Base-by-base conservation (phyloP, 176 grass and related monocot species). In the Musa troglodytarum region DNA sequence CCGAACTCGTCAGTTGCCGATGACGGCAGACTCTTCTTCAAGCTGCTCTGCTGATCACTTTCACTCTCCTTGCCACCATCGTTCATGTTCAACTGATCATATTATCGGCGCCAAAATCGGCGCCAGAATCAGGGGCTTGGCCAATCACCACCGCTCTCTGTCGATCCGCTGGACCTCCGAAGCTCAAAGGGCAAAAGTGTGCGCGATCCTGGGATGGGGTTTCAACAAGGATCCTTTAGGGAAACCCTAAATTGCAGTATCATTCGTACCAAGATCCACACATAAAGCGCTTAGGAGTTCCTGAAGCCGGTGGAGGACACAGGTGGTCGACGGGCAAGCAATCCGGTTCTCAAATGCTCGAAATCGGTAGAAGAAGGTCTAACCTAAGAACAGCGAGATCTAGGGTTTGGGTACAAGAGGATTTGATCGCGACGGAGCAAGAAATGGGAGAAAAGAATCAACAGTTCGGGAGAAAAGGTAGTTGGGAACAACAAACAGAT, bases 81-180 rank as follows among this genome's bases (percentile, higher is more conserved):
- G 66, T 28, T 76, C 53, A 91, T 90, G 81, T 90, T 96, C 89
- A 80, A 69, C 77, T 68, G 87, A 90, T 78, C 85, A 79, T 86
- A 86, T 76, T 79, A 90, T 79, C 77, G 21, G 72, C 69, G 12
- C 23, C 25, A n/a, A 50, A 54, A 90, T 79, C 77, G 21, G 72
- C 69, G 12, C 23, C 25, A n/a, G 28, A 54, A 72, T 53, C 24
- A 74, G 57, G 65, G 53, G 21, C 72, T 74, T 19, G 12, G 28
- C n/a, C 24, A 9, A 28, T 74, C 71, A 23, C 20, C 5, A 71
- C 20, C 15, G 34, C 72, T 56, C 12, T n/a, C 11, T 11, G 3
- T 5, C 52, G 4, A 25, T 29, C 72, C 16, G 53, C 72, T 28
- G 25, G 14, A 20, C 52, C 52, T 17, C 21, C 10, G 6, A 17